Base-by-base conservation (phyloP, 176 grass and related monocot species). In the Poa annua region DNA sequence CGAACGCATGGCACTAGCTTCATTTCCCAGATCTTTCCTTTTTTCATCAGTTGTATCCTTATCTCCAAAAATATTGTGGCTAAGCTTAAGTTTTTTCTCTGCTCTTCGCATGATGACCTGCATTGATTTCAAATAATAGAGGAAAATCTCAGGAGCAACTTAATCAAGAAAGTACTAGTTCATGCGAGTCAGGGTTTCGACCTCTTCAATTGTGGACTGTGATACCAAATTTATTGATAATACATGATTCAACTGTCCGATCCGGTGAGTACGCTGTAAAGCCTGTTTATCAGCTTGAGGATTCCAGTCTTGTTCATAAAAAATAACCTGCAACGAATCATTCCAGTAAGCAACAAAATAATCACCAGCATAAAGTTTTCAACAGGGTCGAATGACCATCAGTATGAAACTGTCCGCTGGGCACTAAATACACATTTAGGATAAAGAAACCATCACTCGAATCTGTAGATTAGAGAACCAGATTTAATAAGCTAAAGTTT, bases 241-340 rank as follows among this genome's bases (percentile, higher is more conserved):
- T 33, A 98, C 95, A 86, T 95, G 88, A 88, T 98, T 93, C 57
- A 95, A 75, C 88, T 98, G 95, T 80, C 95, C 95, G 71, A 98
- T 98, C 81, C 95, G 95, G 83, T 98, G 92, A 85, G 92, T 85
- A 10, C 95, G 92, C 81, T 98, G 95, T 83, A 98, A 91, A 21
- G 95, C 92, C 85, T 98, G 95, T 81, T 98, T 98, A 53, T 98
- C 92, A 36, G 77, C 95, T 89, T 95, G 95, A 71, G 95, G 95
- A 86, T 98, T 98, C 95, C 95, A 98, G 78, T 98, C 95, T 93
- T 98, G 95, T 64, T 98, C 95, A 88, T 98, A 98, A 81, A 98
- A 98, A 68, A 98, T 93, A 79, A 95, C 95, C 95, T 98, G 74
- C 74, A 78, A 55, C 11, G n/a, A 53, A 36, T 80, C 77, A 80